phyloP scores from a whole-genome alignment of 495 filamentous ascomycete species.

The Aspergillus hancockii region DNA sequence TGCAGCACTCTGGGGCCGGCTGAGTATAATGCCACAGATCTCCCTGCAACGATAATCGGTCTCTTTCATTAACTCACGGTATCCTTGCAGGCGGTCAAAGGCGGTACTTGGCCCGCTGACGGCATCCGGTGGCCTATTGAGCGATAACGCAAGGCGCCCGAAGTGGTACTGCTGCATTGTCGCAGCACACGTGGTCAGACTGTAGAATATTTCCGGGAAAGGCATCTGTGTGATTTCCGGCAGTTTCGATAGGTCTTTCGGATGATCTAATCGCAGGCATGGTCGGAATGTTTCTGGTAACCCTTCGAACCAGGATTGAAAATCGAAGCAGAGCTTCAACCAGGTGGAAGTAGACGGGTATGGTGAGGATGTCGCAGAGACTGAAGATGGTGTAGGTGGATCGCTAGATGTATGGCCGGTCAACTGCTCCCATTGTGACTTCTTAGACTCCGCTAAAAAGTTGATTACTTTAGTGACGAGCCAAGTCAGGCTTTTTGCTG shows the following conservation, averaged over 20 bases:
- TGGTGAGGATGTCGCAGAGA: constrained; percentile 4
- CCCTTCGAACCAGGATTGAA: constrained; percentile 44
- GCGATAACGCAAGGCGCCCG: constrained; percentile 37
- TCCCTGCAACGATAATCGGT: constrained; percentile 43
- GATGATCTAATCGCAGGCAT: constrained; percentile 39
- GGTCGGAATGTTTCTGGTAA: constrained; percentile 45
- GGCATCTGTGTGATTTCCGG: constrained; percentile 26
- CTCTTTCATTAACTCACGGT: constrained; percentile 45
- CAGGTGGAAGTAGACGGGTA: constrained; percentile 35
- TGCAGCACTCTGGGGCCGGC: constrained; percentile 35
- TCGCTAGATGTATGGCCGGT: constrained; percentile 22
- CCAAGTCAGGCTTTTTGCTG: constrained; percentile 38
- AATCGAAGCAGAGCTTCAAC: constrained; percentile 40
- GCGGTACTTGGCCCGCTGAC: constrained; percentile 38
- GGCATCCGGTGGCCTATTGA: constrained; percentile 40
- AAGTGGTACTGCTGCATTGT: constrained; percentile 48
- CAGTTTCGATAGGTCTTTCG: constrained; percentile 31
- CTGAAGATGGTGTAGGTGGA: constrained; percentile 12
- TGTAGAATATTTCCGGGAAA: constrained; percentile 43
- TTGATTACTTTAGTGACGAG: constrained; percentile 41
- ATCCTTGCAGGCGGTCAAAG: constrained; percentile 42
- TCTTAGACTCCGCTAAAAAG: constrained; percentile 38
- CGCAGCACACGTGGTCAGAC: constrained; percentile 35
- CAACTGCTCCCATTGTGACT: constrained; percentile 40
- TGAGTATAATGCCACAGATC: constrained; percentile 41